phyloP scores from a whole-genome alignment of 345 rosid species.

The Syzygium aqueum region DNA sequence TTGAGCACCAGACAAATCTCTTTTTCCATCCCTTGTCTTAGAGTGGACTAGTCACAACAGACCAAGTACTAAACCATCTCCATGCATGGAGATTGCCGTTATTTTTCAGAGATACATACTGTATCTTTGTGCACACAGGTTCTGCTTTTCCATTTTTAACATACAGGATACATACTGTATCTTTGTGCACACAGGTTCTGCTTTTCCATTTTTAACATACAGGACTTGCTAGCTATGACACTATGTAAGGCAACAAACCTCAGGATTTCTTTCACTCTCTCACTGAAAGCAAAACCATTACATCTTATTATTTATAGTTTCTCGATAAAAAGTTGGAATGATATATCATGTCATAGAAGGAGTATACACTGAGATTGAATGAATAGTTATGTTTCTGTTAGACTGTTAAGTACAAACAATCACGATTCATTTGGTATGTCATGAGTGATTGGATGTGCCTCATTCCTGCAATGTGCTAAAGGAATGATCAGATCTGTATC shows the following conservation, averaged over 20 bases:
- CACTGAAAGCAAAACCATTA: background rate
- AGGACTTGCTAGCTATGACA: background rate
- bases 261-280: background rate
- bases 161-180: background rate
- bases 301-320: background rate
- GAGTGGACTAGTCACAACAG: background rate
- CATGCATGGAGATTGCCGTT: background rate
- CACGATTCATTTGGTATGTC: background rate
- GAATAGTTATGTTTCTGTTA: background rate
- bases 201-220: background rate
- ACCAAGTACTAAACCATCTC: background rate
- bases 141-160: background rate
- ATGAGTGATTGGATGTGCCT: background rate
- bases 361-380: background rate
- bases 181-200: background rate
- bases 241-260: background rate
- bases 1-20: background rate
- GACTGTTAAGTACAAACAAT: background rate
- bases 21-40: background rate
- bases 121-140: background rate
- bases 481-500: background rate
- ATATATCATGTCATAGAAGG: background rate
- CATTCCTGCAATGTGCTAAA: background rate
- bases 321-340: background rate
- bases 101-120: background rate